Percentiles rank a stretch among this genome's conserved stretches.
These are phyloP conservation scores for Boletus insuetus DNA, from an alignment of 768 basidiomycete species.

Conservation along the genomic window DNA sequence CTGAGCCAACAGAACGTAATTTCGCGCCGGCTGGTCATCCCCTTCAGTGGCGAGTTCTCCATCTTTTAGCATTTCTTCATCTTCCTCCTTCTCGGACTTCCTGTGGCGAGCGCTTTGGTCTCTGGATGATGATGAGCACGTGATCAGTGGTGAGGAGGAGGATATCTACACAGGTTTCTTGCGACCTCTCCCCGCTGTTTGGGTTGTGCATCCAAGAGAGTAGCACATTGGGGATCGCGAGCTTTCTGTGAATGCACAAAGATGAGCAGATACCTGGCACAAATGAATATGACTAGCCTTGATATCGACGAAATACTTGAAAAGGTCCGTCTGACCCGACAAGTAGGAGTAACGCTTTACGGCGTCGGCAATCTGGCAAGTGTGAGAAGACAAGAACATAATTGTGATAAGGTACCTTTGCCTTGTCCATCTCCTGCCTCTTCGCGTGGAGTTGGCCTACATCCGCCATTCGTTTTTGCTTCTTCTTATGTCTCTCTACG, in stretches of 20 bases:
- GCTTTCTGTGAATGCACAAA: conserved; percentile 51
- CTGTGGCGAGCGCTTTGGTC: conserved; percentile 81
- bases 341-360: conserved; percentile 97
- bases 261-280: neutral
- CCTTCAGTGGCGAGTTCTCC: conserved; percentile 77
- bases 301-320: conserved; percentile 97
- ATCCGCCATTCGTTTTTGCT: conserved; percentile 59
- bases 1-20: too few relatives aligned
- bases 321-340: conserved; percentile 96
- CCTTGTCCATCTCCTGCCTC: conserved; percentile 85
- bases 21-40: conserved; percentile 88
- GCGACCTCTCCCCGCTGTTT: conserved; percentile 79
- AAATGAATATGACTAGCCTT: conserved; percentile 52
- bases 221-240: conserved; percentile 91
- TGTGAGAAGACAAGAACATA: conserved; percentile 9
- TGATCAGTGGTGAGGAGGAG: neutral
- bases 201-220: conserved; percentile 81
- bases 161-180: conserved; percentile 71
- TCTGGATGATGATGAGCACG: conserved; percentile 37
- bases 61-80: conserved; percentile 90
- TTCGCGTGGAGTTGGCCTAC: conserved; percentile 68
- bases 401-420: conserved; percentile 52
- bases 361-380: conserved; percentile 75
- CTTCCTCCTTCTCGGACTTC: conserved; percentile 98
- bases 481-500: conserved; percentile 42